Base-by-base conservation (phyloP, 179 eudicot genomes). In the Patellifolia procumbens region DNA sequence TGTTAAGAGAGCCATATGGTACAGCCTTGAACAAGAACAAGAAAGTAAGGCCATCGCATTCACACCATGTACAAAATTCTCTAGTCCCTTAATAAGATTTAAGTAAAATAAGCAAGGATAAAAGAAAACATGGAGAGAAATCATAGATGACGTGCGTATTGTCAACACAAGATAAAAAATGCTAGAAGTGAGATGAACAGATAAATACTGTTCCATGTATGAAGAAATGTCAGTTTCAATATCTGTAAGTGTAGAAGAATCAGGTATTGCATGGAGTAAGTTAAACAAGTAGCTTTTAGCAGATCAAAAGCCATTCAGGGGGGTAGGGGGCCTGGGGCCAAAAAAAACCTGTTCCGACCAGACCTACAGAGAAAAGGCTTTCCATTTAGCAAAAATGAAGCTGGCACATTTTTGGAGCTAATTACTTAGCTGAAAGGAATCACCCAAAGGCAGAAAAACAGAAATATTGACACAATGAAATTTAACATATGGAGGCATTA, bases 21-120 rank as follows among this genome's bases (percentile, higher is more conserved):
- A 46, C 43, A 68, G 9, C 76, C 35, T 56, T 62, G 68, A 61
- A 63, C 62, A 46, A 66, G 70, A 75, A 70, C 20, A 35, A 67
- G 34, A 73, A 65, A 37, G 46, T 37, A 35, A 26, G 35, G 51
- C 22, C 63, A 72, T 12, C 13, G 52, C 26, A 72, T 22, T 31
- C n/a, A 29, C 6, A 51, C 43, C 22, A 65, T 32, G 51, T 58
- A 39, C 56, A 32, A 7, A 19, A 58, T 0, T 51, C 15, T 37
- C 49, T 24, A 46, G 39, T 22, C 2, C 22, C 13, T 32, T 52
- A 12, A 48, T n/a, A 74, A 66, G 39, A 22, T 31, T 64, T 32
- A 65, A 22, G 29, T 8, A 26, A 75, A 26, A 39, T 32, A 52
- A 4, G 46, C 28, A 80, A 70, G 51, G 13, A 63, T 43, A 75